A percentile compares a stretch with the other conserved stretches of the same genome.
Evolutionary conservation across 1,284 basidiomycete species (phyloP).

Genomic region (Erythrobasidium hasegawianum): DNA sequence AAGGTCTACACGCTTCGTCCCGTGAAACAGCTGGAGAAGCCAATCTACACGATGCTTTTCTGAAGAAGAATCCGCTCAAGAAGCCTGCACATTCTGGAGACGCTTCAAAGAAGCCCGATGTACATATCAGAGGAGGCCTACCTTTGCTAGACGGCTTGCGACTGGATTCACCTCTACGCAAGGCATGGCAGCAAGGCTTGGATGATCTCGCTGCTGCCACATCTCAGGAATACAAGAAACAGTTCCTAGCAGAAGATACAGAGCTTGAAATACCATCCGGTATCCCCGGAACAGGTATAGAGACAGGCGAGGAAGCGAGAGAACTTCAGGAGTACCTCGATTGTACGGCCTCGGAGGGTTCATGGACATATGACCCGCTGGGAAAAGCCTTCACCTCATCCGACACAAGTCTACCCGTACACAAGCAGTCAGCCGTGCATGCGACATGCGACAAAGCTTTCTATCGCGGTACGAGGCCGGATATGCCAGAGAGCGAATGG

Average conservation of each 20-base stretch:
- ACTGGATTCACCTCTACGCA: not conserved
- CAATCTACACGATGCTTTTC: not conserved
- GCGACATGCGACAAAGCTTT: conserved; percentile 46
- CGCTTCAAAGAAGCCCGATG: not conserved
- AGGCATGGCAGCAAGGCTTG: not conserved
- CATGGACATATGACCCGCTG: conserved; percentile 42
- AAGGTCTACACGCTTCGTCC: too few species aligned
- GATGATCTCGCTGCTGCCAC: not conserved
- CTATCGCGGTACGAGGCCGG: conserved; percentile 38
- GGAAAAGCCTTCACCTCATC: conserved; percentile 25
- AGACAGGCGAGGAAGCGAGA: conserved; percentile 31
- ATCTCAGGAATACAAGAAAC: not conserved
- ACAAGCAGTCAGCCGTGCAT: conserved; percentile 44
- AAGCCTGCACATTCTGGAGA: not conserved
- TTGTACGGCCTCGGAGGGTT: conserved; percentile 40
- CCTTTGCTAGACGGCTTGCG: not conserved
- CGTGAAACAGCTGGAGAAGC: not conserved
- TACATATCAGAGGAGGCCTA: not conserved
- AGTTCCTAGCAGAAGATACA: not conserved
- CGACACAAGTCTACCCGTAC: conserved; percentile 38
- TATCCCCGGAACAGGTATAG: conserved; percentile 44
- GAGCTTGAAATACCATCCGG: conserved; percentile 29
- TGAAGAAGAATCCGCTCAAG: too few species aligned
- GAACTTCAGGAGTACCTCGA: conserved; percentile 44
- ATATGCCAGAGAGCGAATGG: conserved; percentile 33